Conservation (phyloP, 306 rosid genomes). For the Trifolium fragiferum region DNA sequence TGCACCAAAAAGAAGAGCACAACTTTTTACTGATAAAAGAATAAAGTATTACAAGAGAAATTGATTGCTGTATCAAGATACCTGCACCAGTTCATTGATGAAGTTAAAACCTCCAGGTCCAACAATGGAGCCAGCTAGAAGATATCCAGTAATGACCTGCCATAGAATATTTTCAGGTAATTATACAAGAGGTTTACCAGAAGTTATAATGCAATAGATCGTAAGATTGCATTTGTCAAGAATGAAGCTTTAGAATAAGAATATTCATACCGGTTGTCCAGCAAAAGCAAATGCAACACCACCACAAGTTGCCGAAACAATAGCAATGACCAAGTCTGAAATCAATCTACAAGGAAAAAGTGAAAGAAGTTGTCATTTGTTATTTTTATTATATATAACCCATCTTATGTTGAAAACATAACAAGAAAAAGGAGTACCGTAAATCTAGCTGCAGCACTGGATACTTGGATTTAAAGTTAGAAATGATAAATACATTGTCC, state of each 20-base stretch:
- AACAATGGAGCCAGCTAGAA: slow-evolving; percentile 91
- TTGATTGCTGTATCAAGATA: slow-evolving; percentile 45
- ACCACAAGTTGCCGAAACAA: slow-evolving; percentile 98
- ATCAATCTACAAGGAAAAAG: slow-evolving; percentile 66
- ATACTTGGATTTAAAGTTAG: slow-evolving; percentile 91
- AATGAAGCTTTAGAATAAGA: slow-evolving; percentile 39
- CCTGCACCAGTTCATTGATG: slow-evolving; percentile 99
- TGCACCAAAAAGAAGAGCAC: slow-evolving; percentile 5
- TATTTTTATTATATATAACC: slow-evolving; percentile 13
- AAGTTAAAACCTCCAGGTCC: slow-evolving; percentile 98
- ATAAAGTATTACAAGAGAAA: slow-evolving; percentile 29
- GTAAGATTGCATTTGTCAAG: slow-evolving; percentile 23
- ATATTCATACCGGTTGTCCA: slow-evolving; percentile 92
- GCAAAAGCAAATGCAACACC: slow-evolving; percentile 98
- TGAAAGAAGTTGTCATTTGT: slow-evolving; percentile 39
- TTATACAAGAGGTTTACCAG: slow-evolving; percentile 23
- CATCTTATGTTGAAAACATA: slow-evolving; percentile 14
- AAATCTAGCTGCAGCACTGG: slow-evolving; percentile 93
- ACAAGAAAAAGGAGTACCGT: slow-evolving; percentile 55
- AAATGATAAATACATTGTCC: slow-evolving; percentile 93
- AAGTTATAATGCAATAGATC: slow-evolving; percentile 21
- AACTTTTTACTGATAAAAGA: slow-evolving; percentile 10
- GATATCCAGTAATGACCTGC: slow-evolving; percentile 93
- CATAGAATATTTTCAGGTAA: slow-evolving; percentile 43
- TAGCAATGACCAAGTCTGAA: slow-evolving; percentile 91